Base-by-base conservation (phyloP, 2,329 filamentous ascomycete species). In the Peltaster fructicola region DNA sequence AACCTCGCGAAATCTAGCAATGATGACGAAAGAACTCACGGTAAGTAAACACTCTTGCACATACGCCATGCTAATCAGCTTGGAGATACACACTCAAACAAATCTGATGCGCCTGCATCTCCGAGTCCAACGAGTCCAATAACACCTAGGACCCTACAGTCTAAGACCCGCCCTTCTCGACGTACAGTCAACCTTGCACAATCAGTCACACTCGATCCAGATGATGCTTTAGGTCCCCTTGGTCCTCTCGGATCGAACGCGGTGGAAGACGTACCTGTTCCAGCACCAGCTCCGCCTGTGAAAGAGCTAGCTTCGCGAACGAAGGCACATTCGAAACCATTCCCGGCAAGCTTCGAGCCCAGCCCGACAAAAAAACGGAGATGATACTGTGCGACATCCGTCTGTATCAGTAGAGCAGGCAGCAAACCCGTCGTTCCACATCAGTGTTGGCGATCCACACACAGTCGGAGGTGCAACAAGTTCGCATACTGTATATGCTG, bases 401-500 rank as follows among this genome's bases (percentile, higher is more conserved):
- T 92, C 84, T 47, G 69, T 93, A 37, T 90, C 77, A 50, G 60
- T 95, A 28, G 85, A 95, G 52, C 79, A 91, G 56, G 88, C 88
- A 22, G 74, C 85, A 15, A 91, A 92, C 53, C 88, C 88, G 4
- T 76, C 61, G 20, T 98, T 95, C 52, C 61, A 79, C 24, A 95
- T 98, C 42, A 72, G 66, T 3, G 88, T 98, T 12, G 88, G 88
- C 30, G 88, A 98, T 54, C 88, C 88, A 27, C 84, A 93, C 55
- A 98, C 95, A 58, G 85, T 98, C 38, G 88, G 88, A 31, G 88
- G 95, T 53, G 54, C 95, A 49, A 93, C 88, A 6, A 92, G 79
- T 51, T 92, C 84, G 35, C 88, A 98, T 52, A 98, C 92, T 36
- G 88, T 95, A 23, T 98, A 98, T 55, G 81, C 81, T 41, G 88